Percentiles rank a stretch among this genome's conserved stretches.
phyloP scores from a whole-genome alignment of 1,284 basidiomycete genomes.

The Leccinum fallax region DNA sequence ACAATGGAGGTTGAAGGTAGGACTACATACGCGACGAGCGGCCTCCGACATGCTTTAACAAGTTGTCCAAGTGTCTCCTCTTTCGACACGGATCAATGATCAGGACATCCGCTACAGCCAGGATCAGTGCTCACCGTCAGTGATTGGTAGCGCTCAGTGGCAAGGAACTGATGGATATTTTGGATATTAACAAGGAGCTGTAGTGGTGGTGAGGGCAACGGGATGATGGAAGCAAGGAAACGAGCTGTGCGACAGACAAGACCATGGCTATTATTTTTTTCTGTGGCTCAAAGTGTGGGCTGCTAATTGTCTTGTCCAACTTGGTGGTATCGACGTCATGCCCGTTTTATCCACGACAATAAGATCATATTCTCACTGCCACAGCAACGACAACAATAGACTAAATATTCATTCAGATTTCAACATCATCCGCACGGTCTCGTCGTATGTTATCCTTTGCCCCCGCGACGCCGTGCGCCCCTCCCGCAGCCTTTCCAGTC shows the following conservation, averaged over 20 bases:
- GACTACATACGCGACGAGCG: constrained; percentile 14
- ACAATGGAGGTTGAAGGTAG: background rate
- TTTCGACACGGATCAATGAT: constrained; percentile 10
- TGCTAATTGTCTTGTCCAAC: constrained; percentile 24
- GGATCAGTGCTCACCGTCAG: constrained; percentile 6
- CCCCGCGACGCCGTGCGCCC: constrained; percentile 44
- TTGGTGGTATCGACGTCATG: constrained; percentile 4
- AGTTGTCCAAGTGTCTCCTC: background rate
- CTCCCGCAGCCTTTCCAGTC: constrained; percentile 64
- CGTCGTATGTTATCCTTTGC: constrained; percentile 36
- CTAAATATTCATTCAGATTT: constrained; percentile 1
- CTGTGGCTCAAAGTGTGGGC: constrained; percentile 2
- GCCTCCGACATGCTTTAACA: constrained; percentile 2
- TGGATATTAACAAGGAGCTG: background rate
- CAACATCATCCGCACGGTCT: constrained; percentile 35
- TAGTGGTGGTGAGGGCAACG: background rate
- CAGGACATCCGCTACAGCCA: background rate
- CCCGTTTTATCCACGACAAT: constrained; percentile 26
- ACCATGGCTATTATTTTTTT: background rate
- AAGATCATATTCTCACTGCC: constrained; percentile 11
- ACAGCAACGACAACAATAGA: background rate
- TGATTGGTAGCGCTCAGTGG: background rate
- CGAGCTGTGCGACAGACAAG: background rate
- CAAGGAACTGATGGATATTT: background rate
- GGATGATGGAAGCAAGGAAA: constrained; percentile 8